Percentiles rank a stretch among this genome's conserved stretches.
These are phyloP conservation scores for Suillus brevipes DNA, from an alignment of 768 basidiomycete species.

Conservation along the genomic window DNA sequence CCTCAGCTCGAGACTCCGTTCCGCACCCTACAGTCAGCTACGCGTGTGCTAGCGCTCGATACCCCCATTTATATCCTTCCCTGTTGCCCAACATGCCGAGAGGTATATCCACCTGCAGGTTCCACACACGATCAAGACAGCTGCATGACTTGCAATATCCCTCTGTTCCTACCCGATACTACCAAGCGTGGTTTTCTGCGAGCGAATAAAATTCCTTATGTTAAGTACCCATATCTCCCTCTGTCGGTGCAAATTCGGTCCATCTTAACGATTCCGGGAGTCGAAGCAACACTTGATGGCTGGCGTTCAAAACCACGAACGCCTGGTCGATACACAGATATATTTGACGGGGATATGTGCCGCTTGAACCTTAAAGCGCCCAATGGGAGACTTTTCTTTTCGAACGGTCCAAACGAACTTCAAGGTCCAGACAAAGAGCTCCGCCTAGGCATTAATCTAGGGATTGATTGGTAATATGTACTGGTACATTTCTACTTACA, in stretches of 20 bases:
- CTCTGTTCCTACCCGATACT: conserved; percentile 35
- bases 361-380: conserved; percentile 19
- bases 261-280: conserved; percentile 20
- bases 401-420: conserved; percentile 8
- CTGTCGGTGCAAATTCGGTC: conserved; percentile 6
- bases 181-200: neutral
- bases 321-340: conserved; percentile 21
- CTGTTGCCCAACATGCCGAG: neutral
- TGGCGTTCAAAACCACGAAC: conserved; percentile 11
- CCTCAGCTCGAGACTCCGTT: conserved; percentile 13
- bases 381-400: conserved; percentile 33
- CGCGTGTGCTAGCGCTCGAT: conserved; percentile 16
- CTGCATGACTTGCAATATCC: conserved; percentile 37
- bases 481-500: neutral
- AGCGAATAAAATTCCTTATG: neutral
- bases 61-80: conserved; percentile 12
- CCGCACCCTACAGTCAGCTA: conserved; percentile 20
- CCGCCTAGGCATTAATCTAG: conserved; percentile 28
- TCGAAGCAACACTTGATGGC: conserved; percentile 25
- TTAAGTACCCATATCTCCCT: conserved; percentile 12
- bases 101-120: neutral
- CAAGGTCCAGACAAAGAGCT: conserved; percentile 25
- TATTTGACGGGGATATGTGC: conserved; percentile 31
- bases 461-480: conserved; percentile 34
- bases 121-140: conserved; percentile 12